Evolutionary conservation across 2,329 filamentous ascomycete genomes (phyloP).

Genomic region (Diaporthe vaccinii): DNA sequence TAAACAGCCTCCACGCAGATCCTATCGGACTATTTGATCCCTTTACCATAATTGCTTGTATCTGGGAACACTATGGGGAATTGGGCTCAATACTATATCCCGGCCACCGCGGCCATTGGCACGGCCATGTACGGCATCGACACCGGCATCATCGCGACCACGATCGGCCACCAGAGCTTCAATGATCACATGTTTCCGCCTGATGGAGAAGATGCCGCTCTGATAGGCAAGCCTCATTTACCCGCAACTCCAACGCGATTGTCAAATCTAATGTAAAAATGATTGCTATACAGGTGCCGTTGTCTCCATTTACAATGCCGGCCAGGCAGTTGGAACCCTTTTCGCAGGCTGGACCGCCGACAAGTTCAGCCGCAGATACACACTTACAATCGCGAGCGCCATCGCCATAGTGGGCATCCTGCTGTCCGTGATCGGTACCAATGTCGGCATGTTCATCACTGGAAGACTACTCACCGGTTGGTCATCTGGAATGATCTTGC

Average conservation of each 20-base stretch:
- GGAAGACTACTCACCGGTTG: slow-evolving; percentile 46
- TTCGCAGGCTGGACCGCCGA: slow-evolving; percentile 51
- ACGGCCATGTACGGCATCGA: slow-evolving; percentile 41
- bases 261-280: background rate
- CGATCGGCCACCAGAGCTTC: slow-evolving; percentile 50
- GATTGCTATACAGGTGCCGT: slow-evolving; percentile 45
- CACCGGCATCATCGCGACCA: slow-evolving; percentile 51
- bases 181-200: slow-evolving; percentile 50
- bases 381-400: slow-evolving; percentile 48
- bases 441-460: slow-evolving; percentile 47
- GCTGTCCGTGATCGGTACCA: slow-evolving; percentile 15
- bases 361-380: slow-evolving; percentile 52
- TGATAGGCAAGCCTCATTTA: slow-evolving; percentile 40
- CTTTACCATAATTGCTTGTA: no score
- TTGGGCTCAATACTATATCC: slow-evolving; percentile 25
- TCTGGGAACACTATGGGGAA: background rate
- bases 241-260: background rate
- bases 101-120: slow-evolving; percentile 26
- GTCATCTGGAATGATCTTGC: slow-evolving; percentile 45
- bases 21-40: background rate
- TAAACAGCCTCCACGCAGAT: background rate
- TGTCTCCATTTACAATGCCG: slow-evolving; percentile 52
- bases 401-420: slow-evolving; percentile 38
- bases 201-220: slow-evolving; percentile 45
- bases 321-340: slow-evolving; percentile 49